Percentiles rank a stretch among this genome's conserved stretches.
Conservation (phyloP, 2,329 filamentous ascomycete species). For the Shiraia sp. region DNA sequence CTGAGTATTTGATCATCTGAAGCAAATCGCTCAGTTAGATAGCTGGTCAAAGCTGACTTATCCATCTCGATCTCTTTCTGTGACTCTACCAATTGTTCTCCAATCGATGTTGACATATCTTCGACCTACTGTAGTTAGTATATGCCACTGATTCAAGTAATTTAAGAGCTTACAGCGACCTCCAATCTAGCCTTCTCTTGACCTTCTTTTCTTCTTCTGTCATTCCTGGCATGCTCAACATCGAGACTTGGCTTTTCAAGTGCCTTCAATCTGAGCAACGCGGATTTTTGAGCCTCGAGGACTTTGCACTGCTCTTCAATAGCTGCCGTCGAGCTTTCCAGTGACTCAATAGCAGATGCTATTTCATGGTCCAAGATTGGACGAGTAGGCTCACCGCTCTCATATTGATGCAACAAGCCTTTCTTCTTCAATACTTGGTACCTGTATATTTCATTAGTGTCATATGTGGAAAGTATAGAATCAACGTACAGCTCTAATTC, state of each 20-base stretch:
- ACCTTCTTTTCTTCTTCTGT: slow-evolving; percentile 41
- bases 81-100: slow-evolving; percentile 42
- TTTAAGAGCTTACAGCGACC: slow-evolving; percentile 29
- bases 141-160: rapidly evolving
- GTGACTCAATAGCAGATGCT: slow-evolving; percentile 62
- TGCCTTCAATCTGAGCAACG: slow-evolving; percentile 59
- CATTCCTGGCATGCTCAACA: slow-evolving; percentile 43
- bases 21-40: slow-evolving; percentile 56
- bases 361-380: slow-evolving; percentile 64
- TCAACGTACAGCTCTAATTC: slow-evolving; percentile 52
- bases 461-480: not conserved
- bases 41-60: slow-evolving; percentile 52
- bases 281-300: slow-evolving; percentile 65
- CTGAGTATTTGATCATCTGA: slow-evolving; percentile 69
- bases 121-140: slow-evolving; percentile 27
- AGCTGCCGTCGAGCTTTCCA: slow-evolving; percentile 66
- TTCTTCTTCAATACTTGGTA: slow-evolving; percentile 41
- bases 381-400: slow-evolving; percentile 40
- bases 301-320: slow-evolving; percentile 67
- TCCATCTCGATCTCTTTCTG: slow-evolving; percentile 56
- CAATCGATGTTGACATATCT: slow-evolving; percentile 32
- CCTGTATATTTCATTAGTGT: slow-evolving; percentile 16
- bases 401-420: slow-evolving; percentile 36
- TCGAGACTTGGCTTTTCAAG: slow-evolving; percentile 49
- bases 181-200: slow-evolving; percentile 50